Percentiles rank a stretch among this genome's conserved stretches.
phyloP scores from a whole-genome alignment of 2,329 filamentous ascomycete genomes.

The Cytospora schulzeri region DNA sequence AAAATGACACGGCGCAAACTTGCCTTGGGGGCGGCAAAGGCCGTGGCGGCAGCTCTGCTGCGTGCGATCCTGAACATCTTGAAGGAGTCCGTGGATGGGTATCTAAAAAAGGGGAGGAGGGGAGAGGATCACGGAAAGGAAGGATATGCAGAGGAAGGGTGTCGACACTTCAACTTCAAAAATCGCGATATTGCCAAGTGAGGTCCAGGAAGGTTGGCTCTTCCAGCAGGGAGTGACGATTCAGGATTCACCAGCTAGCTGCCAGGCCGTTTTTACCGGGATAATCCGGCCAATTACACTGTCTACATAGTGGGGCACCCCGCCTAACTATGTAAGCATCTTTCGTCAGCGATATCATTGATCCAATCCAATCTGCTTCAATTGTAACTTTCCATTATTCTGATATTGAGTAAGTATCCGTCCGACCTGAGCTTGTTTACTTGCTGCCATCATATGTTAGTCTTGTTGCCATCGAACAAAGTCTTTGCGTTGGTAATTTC shows the following conservation, averaged over 20 bases:
- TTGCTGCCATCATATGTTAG: too few species aligned
- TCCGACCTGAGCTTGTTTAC: too few species aligned
- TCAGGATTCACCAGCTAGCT: slow-evolving; percentile 13
- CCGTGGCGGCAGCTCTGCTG: slow-evolving; percentile 77
- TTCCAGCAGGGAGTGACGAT: slow-evolving; percentile 25
- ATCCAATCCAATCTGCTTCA: background rate
- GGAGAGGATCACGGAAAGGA: slow-evolving; percentile 13
- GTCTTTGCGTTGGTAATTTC: too few species aligned
- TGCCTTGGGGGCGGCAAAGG: slow-evolving; percentile 78
- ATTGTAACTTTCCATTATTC: too few species aligned
- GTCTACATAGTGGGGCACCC: background rate
- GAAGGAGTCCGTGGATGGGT: slow-evolving; percentile 31
- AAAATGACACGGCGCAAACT: slow-evolving; percentile 36
- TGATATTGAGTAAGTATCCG: too few species aligned
- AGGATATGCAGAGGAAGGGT: slow-evolving; percentile 26
- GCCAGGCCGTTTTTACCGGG: slow-evolving; percentile 22
- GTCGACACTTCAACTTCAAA: slow-evolving; percentile 22
- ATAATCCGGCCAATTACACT: slow-evolving; percentile 16
- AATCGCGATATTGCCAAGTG: slow-evolving; percentile 20
- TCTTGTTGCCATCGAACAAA: too few species aligned
- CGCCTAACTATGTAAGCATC: background rate
- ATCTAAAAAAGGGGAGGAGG: slow-evolving; percentile 5
- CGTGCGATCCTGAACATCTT: slow-evolving; percentile 88
- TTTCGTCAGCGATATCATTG: background rate
- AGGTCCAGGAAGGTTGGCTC: slow-evolving; percentile 7